These are phyloP conservation scores for Nidula microcarpa DNA, from an alignment of 768 basidiomycete genomes.

Conservation along the genomic window DNA sequence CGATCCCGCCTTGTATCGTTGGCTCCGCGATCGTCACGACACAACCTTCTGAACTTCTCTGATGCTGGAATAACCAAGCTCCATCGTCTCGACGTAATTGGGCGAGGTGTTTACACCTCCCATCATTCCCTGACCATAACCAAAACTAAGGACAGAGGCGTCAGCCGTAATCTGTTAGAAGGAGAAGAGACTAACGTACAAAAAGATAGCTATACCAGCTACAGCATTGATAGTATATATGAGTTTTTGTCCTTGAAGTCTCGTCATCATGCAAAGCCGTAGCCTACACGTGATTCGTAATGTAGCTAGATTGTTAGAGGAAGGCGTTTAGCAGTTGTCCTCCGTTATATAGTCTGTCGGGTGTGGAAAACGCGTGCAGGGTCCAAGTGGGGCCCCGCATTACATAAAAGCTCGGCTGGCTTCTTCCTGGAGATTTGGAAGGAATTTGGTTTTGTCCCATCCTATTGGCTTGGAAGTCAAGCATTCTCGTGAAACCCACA, in stretches of 20 bases:
- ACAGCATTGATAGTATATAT: conserved; percentile 22
- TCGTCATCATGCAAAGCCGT: neutral
- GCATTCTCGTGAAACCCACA: too few relatives aligned
- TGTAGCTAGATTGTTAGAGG: too few relatives aligned
- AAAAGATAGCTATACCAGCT: conserved; percentile 27
- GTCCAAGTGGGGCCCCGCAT: too few relatives aligned
- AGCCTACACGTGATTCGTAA: too few relatives aligned
- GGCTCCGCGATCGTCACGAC: conserved; percentile 39
- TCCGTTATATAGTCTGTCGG: too few relatives aligned
- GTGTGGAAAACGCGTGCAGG: too few relatives aligned
- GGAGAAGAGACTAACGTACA: conserved; percentile 11
- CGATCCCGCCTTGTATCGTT: conserved; percentile 40
- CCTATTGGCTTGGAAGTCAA: too few relatives aligned
- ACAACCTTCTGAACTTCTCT: conserved; percentile 35
- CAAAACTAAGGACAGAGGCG: conserved; percentile 24
- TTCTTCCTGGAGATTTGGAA: too few relatives aligned
- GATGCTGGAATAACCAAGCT: conserved; percentile 33
- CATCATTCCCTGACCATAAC: conserved; percentile 49
- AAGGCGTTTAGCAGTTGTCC: too few relatives aligned
- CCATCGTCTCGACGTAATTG: conserved; percentile 38
- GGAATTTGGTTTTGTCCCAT: too few relatives aligned
- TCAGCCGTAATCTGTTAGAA: neutral
- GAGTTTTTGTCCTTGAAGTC: conserved; percentile 16
- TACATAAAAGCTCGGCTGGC: too few relatives aligned
- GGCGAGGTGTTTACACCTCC: conserved; percentile 44